Evolutionary conservation across 2,329 filamentous ascomycete genomes (phyloP).

Genomic region (Venturia pyrina): DNA sequence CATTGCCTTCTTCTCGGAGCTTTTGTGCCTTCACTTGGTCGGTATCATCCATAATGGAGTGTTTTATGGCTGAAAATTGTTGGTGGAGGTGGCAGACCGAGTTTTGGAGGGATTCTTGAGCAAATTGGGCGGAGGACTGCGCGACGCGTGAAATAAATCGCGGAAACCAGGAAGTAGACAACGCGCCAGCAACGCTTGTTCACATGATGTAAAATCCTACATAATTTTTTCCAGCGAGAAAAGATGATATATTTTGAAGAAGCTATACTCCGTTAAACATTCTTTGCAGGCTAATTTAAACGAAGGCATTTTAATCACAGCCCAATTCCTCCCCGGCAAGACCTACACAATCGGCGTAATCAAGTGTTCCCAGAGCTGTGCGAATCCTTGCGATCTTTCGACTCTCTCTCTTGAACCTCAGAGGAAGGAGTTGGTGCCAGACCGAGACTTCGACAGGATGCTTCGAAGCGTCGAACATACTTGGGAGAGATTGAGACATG

Average conservation of each 20-base stretch:
- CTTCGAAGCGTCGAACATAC: slow-evolving; percentile 6
- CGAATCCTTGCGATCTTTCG: slow-evolving; percentile 9
- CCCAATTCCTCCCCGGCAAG: neutral
- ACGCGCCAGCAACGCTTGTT: no score
- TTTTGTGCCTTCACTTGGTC: neutral
- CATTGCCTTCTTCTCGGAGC: neutral
- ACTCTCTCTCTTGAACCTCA: slow-evolving; percentile 10
- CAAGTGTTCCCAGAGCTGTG: neutral
- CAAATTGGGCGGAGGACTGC: neutral
- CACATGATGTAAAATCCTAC: no score
- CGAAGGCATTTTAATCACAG: neutral
- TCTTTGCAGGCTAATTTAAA: neutral
- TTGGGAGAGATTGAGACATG: neutral
- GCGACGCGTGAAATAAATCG: neutral
- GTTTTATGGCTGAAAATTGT: neutral
- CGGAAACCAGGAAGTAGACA: no score
- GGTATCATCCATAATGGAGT: neutral
- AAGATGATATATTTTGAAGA: neutral
- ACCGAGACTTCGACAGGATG: slow-evolving; percentile 1
- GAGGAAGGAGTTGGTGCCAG: slow-evolving; percentile 10
- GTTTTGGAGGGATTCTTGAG: neutral
- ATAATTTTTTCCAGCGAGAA: no score
- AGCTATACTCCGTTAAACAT: neutral
- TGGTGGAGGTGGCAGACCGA: neutral
- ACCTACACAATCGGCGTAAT: neutral